Evolutionary conservation across 1,139 yeast genomes (phyloP), one percentile per base, ranked within the genome.

Genomic region (Yamadazyma sp.): DNA sequence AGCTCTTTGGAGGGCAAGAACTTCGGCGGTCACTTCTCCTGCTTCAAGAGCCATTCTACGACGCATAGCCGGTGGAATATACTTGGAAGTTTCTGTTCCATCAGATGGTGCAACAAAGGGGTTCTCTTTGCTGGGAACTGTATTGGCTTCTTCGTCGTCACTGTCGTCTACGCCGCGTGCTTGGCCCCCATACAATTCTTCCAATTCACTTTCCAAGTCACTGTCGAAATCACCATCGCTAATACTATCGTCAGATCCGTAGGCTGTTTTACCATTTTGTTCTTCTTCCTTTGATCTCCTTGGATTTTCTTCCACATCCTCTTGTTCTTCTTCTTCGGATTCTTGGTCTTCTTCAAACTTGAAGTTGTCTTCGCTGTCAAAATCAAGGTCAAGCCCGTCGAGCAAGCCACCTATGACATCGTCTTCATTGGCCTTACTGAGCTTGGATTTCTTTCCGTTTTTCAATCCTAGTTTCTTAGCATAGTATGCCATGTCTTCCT

Each of bases 51-150:
- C 67, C 58, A 75, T 61, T 50, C 74, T 73, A 34, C 77, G 73
- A 45, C 95, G 75, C 43, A 87, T 62, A 0, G 95, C 88, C 0
- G 97, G 98, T 1, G 98, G 98, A 20, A 89, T 66, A 58, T 89
- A 91, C 47, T 72, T 76, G 2, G 48, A 37, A 4, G 61, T 36
- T 9, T 36, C 41, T 7, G 42, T 47, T 4, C 42, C 49, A 4
- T 48, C 37, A 4, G 64, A 66, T 2, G 96, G 95, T 0, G 98
- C 96, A 31, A 86, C 80, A 54, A 84, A 89, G 3, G 98, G 97
- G 52, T 89, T 89, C 37, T 50, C 54, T 9, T 49, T 48, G 23
- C 39, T 37, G 6, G 54, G 54, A 17, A 50, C 38, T 22, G 49
- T 42, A 18, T 64, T 64, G 34, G 70, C 77, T 17, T 69, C 79